Base-by-base conservation (phyloP, 1,284 basidiomycete genomes). In the Trametes sp. region DNA sequence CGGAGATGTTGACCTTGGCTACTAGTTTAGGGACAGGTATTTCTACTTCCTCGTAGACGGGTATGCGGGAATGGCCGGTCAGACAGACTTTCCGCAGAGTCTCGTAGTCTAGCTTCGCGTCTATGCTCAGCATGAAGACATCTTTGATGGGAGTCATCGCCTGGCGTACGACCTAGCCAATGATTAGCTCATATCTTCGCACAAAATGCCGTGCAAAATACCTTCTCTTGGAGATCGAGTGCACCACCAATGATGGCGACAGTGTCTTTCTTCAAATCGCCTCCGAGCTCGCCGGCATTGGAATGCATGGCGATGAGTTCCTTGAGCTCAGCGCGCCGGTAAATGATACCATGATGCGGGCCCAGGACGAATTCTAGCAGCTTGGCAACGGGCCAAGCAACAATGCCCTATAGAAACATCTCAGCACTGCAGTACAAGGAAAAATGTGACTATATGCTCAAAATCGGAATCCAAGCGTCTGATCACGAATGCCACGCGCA, bases 71-170 rank as follows among this genome's bases (percentile, higher is more conserved):
- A 74, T 95, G 93, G 0, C 93, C 93, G 0, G 90, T 92, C 63
- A 83, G 78, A 66, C 91, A 90, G 46, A 95, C 88, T 70, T 85
- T 82, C 69, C 87, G 87, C 45, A 96, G 80, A 0, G 91, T 87
- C 54, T 87, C 85, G 71, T 91, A 94, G 73, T 95, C 93, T 28
- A 96, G 84, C 69, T 86, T 88, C 1, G 91, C 86, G 57, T 93
- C 87, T 68, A 94, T 88, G 8, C 89, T 89, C 36, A 96, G 80
- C 92, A 95, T 94, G 76, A 93, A 93, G 2, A 92, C 90, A 50
- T 88, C 79, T 51, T 84, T 80, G 65, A 95, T 93, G 10, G 90
- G 88, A 0, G 93, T 95, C 93, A 96, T 96, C 3, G 87, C 86
- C 79, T 88, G 71, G 31, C 63, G 55, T 26, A 70, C 72, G 53